A percentile compares a stretch with the other conserved stretches of the same genome.
phyloP scores from a whole-genome alignment of 805 yeast genomes.

The Hanseniaspora valbyensis region DNA sequence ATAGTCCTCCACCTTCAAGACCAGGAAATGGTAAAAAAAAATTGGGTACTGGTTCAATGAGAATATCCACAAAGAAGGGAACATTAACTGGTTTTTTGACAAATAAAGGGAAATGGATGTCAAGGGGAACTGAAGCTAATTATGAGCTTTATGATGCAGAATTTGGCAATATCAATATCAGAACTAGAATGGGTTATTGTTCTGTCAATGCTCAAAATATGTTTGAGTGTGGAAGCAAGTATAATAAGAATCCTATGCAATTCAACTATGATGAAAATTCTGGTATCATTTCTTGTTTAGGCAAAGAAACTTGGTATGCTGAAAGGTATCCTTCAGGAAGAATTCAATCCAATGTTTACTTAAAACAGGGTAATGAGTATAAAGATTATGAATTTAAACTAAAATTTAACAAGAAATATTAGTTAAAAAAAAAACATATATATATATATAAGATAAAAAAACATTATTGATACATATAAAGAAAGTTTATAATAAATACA shows the following conservation, averaged over 20 bases:
- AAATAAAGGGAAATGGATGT: slow-evolving; percentile 76
- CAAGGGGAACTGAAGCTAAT: slow-evolving; percentile 74
- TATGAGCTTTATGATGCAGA: slow-evolving; percentile 47
- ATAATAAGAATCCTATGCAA: slow-evolving; percentile 37
- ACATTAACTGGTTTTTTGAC: slow-evolving; percentile 46
- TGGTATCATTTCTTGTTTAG: slow-evolving; percentile 48
- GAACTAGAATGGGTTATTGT: slow-evolving; percentile 67
- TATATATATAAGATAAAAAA: too few relatives aligned
- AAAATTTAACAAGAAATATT: slow-evolving; percentile 23
- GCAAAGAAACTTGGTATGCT: slow-evolving; percentile 52
- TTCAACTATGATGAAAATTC: slow-evolving; percentile 43
- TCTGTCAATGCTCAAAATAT: slow-evolving; percentile 32
- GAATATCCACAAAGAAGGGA: slow-evolving; percentile 23
- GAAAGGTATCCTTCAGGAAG: slow-evolving; percentile 34
- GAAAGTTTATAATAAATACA: background rate
- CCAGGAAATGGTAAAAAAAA: slow-evolving; percentile 18
- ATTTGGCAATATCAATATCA: slow-evolving; percentile 63
- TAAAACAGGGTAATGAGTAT: slow-evolving; percentile 27
- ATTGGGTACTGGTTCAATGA: slow-evolving; percentile 22
- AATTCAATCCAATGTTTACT: slow-evolving; percentile 39
- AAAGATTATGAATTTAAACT: slow-evolving; percentile 32
- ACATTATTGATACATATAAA: slow-evolving; percentile 18
- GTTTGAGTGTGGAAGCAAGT: slow-evolving; percentile 15
- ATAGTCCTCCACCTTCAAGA: slow-evolving; percentile 19
- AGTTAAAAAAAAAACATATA: too few relatives aligned